Percentiles rank a stretch among this genome's conserved stretches.
phyloP scores from a whole-genome alignment of 371 early-diverging fungal species.

The Nematocida major region DNA sequence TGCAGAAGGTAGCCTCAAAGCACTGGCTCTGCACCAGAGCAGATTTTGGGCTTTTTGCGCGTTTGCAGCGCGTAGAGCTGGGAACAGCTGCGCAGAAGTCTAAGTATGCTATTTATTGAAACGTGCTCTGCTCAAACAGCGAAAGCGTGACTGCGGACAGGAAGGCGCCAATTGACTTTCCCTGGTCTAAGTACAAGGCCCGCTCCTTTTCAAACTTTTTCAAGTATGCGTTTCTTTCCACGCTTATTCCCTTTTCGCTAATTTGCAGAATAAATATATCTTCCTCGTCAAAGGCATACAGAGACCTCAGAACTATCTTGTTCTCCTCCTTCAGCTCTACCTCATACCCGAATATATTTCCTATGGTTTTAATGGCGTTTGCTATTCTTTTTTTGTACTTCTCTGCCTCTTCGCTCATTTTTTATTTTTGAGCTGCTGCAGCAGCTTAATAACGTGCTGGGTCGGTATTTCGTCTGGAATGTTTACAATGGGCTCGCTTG shows the following conservation, averaged over 20 bases:
- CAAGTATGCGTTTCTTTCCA: constrained; percentile 57
- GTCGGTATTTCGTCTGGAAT: neutral
- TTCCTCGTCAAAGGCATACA: constrained; percentile 63
- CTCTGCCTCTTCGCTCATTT: neutral
- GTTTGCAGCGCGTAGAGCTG: too few relatives aligned
- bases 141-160: constrained; percentile 62
- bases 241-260: constrained; percentile 37
- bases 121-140: constrained; percentile 63
- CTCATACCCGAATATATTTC: constrained; percentile 19
- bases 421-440: constrained; percentile 5
- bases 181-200: constrained; percentile 54
- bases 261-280: constrained; percentile 55
- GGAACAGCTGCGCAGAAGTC: neutral
- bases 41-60: too few relatives aligned
- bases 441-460: neutral
- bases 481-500: neutral
- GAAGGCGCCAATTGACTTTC: constrained; percentile 60
- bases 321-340: constrained; percentile 6
- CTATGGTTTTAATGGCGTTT: neutral
- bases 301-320: constrained; percentile 42
- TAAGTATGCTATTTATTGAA: constrained; percentile 37
- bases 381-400: neutral
- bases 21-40: too few relatives aligned
- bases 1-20: too few relatives aligned
- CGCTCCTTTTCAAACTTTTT: constrained; percentile 51